Evolutionary conservation across 2,329 filamentous ascomycete genomes (phyloP), one percentile per base, ranked within the genome.

Genomic region (Geoglossum cookeanum): DNA sequence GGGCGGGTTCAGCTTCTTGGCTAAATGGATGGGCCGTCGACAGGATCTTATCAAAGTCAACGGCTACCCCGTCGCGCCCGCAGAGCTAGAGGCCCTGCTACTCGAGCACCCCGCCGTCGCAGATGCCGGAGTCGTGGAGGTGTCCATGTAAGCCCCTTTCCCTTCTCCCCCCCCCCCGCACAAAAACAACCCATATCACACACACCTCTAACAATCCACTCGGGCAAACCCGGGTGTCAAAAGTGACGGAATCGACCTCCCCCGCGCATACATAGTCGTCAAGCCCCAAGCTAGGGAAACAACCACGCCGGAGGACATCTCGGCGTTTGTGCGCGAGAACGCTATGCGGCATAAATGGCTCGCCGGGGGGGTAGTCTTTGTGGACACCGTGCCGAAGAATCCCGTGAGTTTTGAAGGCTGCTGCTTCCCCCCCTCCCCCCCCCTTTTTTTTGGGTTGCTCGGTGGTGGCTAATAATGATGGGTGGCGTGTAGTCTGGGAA

Each of bases 11-110:
- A 22, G 22, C 22, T 1, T 22, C 22, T 22, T 22, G 22, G 22
- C 22, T 22, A 22, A 22, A 22, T 22, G 22, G 22, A 22, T 22
- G 22, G 11, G 6, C 33, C 7, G 33, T 11, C 33, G 6, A 37
- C 63, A 78, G 73, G 77, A 81, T 63, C 69, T 81, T 60, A 81
- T 74, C 80, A 67, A 81, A 81, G 65, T 78, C 49, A 80, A 79
- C 62, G 79, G 78, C 6, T 71, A 77, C 57, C 78, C 81, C 64
- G 79, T 82, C 30, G 77, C 78, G 11, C 79, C 79, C 0, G 78
- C 78, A 0, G 79, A 81, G 60, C 68, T 78, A 0, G 75, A 78
- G 65, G 73, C 73, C 0, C 71, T 74, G 0, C 68, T 80, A 0
- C 66, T 78, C 0, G 73, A 77, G 59, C 72, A 76, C 52, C 69